These are phyloP conservation scores for Lineolata rhizophorae DNA, from an alignment of 495 filamentous ascomycete species.

Conservation along the genomic window DNA sequence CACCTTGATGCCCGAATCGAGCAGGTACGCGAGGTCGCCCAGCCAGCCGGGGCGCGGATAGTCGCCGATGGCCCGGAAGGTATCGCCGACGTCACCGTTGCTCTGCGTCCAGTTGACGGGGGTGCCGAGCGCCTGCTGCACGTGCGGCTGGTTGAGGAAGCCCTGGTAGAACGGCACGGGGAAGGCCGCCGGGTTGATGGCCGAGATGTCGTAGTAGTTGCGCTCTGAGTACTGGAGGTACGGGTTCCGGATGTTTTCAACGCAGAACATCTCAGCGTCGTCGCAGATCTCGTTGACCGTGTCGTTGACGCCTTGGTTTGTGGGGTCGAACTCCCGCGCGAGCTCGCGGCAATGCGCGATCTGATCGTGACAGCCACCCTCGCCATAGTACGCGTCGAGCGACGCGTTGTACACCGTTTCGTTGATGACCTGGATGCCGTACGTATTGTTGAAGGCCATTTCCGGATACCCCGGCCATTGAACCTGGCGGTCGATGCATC, in stretches of 20 bases:
- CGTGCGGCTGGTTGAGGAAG: conserved; percentile 12
- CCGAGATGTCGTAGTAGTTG: conserved; percentile 22
- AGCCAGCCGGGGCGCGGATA: conserved; percentile 25
- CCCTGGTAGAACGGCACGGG: conserved; percentile 8
- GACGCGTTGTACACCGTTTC: conserved; percentile 15
- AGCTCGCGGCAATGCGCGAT: conserved; percentile 27
- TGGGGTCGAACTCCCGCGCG: conserved; percentile 21
- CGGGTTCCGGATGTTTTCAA: conserved; percentile 22
- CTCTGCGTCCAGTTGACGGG: conserved; percentile 13
- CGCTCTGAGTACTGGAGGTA: neutral
- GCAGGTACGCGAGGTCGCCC: conserved; percentile 27
- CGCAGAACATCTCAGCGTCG: conserved; percentile 24
- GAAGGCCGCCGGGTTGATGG: conserved; percentile 7
- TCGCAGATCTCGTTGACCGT: conserved; percentile 26
- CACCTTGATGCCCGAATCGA: conserved; percentile 24
- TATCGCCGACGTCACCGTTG: conserved; percentile 10
- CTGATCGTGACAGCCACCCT: conserved; percentile 29
- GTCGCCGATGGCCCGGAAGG: conserved; percentile 20
- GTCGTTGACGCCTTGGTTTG: conserved; percentile 21
- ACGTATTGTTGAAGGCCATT: conserved; percentile 23
- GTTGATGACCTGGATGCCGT: conserved; percentile 19
- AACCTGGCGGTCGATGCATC: conserved; percentile 32
- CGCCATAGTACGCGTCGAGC: conserved; percentile 21
- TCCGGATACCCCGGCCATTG: conserved; percentile 19
- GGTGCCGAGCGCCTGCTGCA: conserved; percentile 12